Evolutionary conservation across 306 rosid species (phyloP).

Genomic region (Cucurbita ficifolia): DNA sequence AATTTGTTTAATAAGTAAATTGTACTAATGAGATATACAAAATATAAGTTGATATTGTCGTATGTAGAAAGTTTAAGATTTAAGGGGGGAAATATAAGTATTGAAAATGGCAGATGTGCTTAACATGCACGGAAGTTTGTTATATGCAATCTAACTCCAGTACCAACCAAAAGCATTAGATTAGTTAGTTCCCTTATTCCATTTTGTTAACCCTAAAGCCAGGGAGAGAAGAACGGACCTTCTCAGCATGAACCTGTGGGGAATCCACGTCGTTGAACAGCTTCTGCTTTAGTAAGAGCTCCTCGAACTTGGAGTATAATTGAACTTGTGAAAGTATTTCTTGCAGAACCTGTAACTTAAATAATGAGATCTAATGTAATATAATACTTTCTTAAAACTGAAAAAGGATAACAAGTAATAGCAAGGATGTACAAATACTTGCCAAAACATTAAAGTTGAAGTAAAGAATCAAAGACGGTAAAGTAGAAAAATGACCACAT

Average conservation of each 20-base stretch:
- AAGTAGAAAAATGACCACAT: not conserved
- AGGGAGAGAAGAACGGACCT: constrained; percentile 34
- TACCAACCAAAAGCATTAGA: not conserved
- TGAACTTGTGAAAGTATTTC: constrained; percentile 41
- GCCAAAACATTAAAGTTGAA: not conserved
- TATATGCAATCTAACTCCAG: not conserved
- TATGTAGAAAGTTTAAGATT: not conserved
- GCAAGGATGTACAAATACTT: not conserved
- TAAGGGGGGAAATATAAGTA: not conserved
- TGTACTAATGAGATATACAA: not conserved
- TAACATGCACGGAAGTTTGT: not conserved
- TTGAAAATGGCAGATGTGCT: not conserved
- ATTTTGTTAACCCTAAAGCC: not conserved
- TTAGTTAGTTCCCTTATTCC: not conserved
- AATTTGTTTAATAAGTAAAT: not conserved
- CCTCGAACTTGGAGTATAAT: constrained; percentile 50
- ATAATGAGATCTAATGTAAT: not conserved
- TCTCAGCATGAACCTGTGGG: constrained; percentile 44
- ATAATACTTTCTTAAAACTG: not conserved
- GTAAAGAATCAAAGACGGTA: not conserved
- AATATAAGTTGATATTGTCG: not conserved
- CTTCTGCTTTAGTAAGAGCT: constrained; percentile 58
- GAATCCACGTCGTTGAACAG: constrained; percentile 46
- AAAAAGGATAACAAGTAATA: not conserved
- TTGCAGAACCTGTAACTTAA: constrained; percentile 39